A percentile compares a stretch with the other conserved stretches of the same genome.
These are phyloP conservation scores for Phoma sp. DNA, from an alignment of 2,329 filamentous ascomycete genomes.

Conservation along the genomic window DNA sequence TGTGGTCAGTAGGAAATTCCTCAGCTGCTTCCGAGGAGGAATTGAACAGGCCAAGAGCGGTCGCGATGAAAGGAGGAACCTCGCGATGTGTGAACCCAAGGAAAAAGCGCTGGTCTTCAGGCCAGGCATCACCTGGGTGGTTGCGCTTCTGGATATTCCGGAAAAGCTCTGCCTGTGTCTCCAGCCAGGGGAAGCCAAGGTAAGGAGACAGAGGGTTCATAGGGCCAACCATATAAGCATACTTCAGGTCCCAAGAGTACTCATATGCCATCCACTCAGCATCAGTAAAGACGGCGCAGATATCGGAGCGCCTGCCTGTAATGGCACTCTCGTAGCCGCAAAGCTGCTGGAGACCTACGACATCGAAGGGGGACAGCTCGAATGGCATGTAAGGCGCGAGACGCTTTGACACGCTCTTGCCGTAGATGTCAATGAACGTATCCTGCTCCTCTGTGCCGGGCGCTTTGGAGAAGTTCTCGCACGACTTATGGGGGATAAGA, in stretches of 20 bases:
- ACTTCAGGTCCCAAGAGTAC: constrained; percentile 68
- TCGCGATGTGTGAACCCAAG: constrained; percentile 74
- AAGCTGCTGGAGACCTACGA: constrained; percentile 70
- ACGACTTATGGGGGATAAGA: constrained; percentile 46
- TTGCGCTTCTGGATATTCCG: constrained; percentile 36
- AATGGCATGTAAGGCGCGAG: constrained; percentile 52
- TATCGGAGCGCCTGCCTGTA: constrained; percentile 65
- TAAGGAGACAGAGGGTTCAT: constrained; percentile 63
- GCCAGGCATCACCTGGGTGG: constrained; percentile 51
- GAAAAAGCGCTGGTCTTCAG: constrained; percentile 64
- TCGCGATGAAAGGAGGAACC: constrained; percentile 70
- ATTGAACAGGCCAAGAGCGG: constrained; percentile 73
- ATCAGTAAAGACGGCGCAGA: constrained; percentile 63
- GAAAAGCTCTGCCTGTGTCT: constrained; percentile 59
- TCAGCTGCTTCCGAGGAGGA: constrained; percentile 70
- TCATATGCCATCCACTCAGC: constrained; percentile 71
- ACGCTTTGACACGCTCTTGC: constrained; percentile 31
- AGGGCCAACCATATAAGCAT: constrained; percentile 71
- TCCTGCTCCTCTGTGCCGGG: constrained; percentile 41
- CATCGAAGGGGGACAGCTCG: constrained; percentile 66
- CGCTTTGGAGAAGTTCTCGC: constrained; percentile 42
- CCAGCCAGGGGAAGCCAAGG: constrained; percentile 71
- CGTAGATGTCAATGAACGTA: constrained; percentile 40
- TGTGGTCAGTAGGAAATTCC: constrained; percentile 63
- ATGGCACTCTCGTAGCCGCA: constrained; percentile 72